phyloP scores from a whole-genome alignment of 139 green algal genomes.

The Deuterostichococcus epilithicus region DNA sequence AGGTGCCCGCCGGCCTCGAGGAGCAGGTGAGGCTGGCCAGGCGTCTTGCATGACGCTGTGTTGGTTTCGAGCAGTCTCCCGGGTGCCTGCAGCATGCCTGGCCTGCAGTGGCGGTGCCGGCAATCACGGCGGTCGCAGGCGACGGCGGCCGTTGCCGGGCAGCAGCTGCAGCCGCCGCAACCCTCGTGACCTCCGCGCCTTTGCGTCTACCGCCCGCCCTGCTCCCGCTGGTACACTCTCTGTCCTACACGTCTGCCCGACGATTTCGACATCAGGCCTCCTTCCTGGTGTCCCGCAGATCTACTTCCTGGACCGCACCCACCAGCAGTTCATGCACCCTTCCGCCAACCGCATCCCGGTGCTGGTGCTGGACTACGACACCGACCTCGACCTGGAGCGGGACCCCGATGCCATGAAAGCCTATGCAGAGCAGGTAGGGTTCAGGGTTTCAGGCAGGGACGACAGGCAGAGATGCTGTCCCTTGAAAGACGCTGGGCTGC shows the following conservation, averaged over 20 bases:
- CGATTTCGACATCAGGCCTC: neutral
- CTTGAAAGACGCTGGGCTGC: no score
- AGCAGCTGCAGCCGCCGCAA: neutral
- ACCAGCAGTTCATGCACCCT: conserved; percentile 18
- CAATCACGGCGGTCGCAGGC: no score
- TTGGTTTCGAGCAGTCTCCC: no score
- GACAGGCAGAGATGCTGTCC: no score
- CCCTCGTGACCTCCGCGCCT: no score
- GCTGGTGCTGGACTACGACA: conserved; percentile 72
- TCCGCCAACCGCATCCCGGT: conserved; percentile 42
- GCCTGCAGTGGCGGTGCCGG: no score
- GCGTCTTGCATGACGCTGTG: neutral
- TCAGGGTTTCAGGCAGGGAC: no score
- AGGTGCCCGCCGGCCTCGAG: neutral
- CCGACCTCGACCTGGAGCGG: conserved; percentile 53
- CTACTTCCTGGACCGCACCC: conserved; percentile 4
- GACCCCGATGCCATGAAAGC: conserved; percentile 48
- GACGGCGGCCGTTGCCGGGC: no score
- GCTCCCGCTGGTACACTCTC: neutral
- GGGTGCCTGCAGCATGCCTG: no score
- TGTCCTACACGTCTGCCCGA: neutral
- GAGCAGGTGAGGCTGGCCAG: neutral
- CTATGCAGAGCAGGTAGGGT: conserved; percentile 38
- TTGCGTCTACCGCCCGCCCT: neutral
- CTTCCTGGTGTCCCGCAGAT: conserved; percentile 6